Base-by-base conservation (phyloP, 2,329 filamentous ascomycete genomes). In the Byssoonygena ceratinophila region DNA sequence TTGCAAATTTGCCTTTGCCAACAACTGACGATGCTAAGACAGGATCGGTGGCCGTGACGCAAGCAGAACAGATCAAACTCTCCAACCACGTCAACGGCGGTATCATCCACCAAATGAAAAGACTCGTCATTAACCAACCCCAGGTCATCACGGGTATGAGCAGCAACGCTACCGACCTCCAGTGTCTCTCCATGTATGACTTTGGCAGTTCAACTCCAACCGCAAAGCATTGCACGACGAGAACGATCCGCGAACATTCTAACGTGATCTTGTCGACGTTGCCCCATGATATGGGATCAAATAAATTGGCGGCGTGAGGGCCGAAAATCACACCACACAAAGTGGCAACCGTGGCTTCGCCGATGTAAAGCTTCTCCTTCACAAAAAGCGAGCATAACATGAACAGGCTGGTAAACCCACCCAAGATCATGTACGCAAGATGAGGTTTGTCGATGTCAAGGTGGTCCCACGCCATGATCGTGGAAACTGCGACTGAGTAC, bases 311-410 rank as follows among this genome's bases (percentile, higher is more conserved):
- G 2, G 78, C 81, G 68, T 84, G 79, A 2, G 81, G 82, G 1
- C 82, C 82, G 57, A 85, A 84, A 51, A 85, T 82, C 65, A 85
- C 82, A 57, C 82, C 82, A 62, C 81, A 84, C 11, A 85, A 67
- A 0, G 82, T 84, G n/a, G 82, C 82, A 41, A 98, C 87, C 1
- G 92, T 97, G 47, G 92, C 92, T 77, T 98, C 92, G 66, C 92
- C 92, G 68, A 98, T 98, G 74, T 98, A 98, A 65, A 97, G 79
- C 68, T 87, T 86, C 76, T 98, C 92, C 76, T 98, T 98, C 74
- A 98, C 94, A 65, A 97, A 83, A 52, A 94, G 88, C 55, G 92
- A 98, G 70, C 89, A 95, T 55, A 98, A 77, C 92, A 98, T 98
- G 74, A 98, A 98, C 62, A 98, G 76, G 55, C 85, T 89, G 60